A percentile compares a stretch with the other conserved stretches of the same genome.
phyloP scores from a whole-genome alignment of 495 filamentous ascomycete species.

The Hypoxylon perforatum region DNA sequence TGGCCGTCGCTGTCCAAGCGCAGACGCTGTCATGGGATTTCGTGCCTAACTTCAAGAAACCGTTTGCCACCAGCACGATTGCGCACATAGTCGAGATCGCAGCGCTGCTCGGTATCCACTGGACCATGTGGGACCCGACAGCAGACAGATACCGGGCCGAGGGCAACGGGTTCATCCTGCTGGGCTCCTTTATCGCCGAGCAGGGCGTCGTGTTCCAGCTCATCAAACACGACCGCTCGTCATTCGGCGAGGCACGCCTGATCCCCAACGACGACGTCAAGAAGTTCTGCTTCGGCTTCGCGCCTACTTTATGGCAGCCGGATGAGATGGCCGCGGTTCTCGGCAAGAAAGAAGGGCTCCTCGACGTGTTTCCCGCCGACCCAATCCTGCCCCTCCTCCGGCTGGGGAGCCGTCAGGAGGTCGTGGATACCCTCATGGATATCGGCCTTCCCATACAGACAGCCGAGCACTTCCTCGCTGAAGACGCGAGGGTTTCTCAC shows the following conservation, averaged over 20 bases:
- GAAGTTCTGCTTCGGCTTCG: constrained; percentile 58
- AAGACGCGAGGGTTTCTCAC: constrained; percentile 51
- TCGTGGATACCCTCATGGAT: constrained; percentile 56
- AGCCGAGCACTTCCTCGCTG: constrained; percentile 49
- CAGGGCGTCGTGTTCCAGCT: constrained; percentile 61
- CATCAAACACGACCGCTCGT: constrained; percentile 52
- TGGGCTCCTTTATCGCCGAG: constrained; percentile 53
- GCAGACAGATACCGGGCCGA: constrained; percentile 60
- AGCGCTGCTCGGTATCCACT: constrained; percentile 62
- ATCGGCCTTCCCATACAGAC: constrained; percentile 58
- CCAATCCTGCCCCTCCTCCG: constrained; percentile 49
- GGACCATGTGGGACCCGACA: constrained; percentile 59
- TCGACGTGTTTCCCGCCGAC: background rate
- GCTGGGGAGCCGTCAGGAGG: constrained; percentile 52
- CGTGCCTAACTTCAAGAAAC: constrained; percentile 61
- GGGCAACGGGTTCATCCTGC: constrained; percentile 62
- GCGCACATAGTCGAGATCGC: constrained; percentile 63
- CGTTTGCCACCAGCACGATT: constrained; percentile 61
- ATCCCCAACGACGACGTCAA: constrained; percentile 60
- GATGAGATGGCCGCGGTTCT: constrained; percentile 25
- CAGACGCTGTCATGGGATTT: constrained; percentile 63
- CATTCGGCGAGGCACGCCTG: constrained; percentile 56
- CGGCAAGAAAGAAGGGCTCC: constrained; percentile 45
- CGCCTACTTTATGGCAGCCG: constrained; percentile 56
- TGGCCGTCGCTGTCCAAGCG: constrained; percentile 58